phyloP scores from a whole-genome alignment of 2,329 filamentous ascomycete genomes.

The Didymella pomorum region DNA sequence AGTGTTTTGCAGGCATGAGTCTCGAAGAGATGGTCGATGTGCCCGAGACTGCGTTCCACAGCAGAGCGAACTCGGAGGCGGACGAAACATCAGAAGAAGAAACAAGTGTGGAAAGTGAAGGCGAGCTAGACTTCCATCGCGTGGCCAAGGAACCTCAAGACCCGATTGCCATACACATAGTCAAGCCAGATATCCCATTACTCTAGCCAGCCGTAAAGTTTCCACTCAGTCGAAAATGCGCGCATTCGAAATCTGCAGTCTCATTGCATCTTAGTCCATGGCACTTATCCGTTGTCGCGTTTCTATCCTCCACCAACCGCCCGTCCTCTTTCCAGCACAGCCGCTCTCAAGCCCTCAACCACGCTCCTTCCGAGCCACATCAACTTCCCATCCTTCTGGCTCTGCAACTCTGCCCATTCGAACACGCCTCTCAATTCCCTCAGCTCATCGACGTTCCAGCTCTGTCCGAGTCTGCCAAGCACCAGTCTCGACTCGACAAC shows the following conservation, averaged over 20 bases:
- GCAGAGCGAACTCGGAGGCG: background rate
- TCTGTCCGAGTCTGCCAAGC: constrained; percentile 59
- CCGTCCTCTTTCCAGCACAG: constrained; percentile 54
- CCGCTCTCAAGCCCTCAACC: constrained; percentile 62
- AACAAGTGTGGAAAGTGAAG: background rate
- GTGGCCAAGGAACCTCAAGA: background rate
- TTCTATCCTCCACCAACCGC: constrained; percentile 21
- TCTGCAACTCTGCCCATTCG: constrained; percentile 66
- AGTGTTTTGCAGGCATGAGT: constrained; percentile 1
- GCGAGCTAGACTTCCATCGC: constrained; percentile 1
- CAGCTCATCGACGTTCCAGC: constrained; percentile 57
- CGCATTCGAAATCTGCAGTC: background rate
- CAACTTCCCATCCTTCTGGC: constrained; percentile 49
- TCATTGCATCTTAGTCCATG: too few species aligned
- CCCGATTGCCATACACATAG: background rate
- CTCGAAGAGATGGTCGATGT: constrained; percentile 2
- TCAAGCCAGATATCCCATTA: background rate
- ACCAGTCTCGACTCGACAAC: constrained; percentile 76
- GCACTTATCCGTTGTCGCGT: too few species aligned
- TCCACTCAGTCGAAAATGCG: background rate
- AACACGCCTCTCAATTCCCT: constrained; percentile 71
- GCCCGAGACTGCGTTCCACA: constrained; percentile 2
- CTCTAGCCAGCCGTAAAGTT: background rate
- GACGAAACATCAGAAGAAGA: constrained; percentile 2
- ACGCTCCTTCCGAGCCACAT: constrained; percentile 66